Percentiles rank a stretch among this genome's conserved stretches.
Conservation (phyloP, 2,329 filamentous ascomycete species). For the Pestalotiopsis sp. region DNA sequence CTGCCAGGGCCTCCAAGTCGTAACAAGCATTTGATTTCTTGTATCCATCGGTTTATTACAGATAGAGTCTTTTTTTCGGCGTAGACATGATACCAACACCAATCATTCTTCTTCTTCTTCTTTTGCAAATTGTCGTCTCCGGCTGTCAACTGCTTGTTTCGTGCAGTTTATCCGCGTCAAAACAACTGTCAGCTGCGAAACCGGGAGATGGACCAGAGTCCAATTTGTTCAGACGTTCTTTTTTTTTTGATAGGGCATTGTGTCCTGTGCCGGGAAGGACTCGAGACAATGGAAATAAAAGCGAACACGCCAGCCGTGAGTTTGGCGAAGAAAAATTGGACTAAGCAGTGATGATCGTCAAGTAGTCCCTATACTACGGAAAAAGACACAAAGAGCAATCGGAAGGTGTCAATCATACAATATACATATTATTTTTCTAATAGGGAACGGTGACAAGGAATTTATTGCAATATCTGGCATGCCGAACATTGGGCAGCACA, state of each 20-base stretch:
- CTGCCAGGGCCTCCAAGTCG: conserved; percentile 20
- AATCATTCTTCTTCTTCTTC: background rate
- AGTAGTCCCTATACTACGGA: background rate
- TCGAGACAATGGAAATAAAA: background rate
- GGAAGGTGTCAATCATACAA: background rate
- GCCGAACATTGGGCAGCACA: too few relatives aligned
- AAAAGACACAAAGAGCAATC: background rate
- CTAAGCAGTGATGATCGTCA: background rate
- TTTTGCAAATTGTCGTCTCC: background rate
- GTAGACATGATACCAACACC: conserved; percentile 3
- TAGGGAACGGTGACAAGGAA: background rate
- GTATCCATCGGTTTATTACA: background rate
- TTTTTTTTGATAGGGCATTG: background rate
- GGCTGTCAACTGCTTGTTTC: background rate
- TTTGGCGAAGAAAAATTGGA: background rate
- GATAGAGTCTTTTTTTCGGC: background rate
- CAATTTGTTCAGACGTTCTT: background rate
- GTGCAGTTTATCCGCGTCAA: background rate
- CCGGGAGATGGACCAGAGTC: background rate
- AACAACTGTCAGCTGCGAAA: background rate
- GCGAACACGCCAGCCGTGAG: background rate
- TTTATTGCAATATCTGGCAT: background rate
- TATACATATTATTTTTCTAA: background rate
- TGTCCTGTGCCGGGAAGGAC: background rate
- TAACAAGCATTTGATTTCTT: conserved; percentile 2